These are phyloP conservation scores for Cercospora zeina DNA, from an alignment of 2,329 filamentous ascomycete genomes.

Conservation along the genomic window DNA sequence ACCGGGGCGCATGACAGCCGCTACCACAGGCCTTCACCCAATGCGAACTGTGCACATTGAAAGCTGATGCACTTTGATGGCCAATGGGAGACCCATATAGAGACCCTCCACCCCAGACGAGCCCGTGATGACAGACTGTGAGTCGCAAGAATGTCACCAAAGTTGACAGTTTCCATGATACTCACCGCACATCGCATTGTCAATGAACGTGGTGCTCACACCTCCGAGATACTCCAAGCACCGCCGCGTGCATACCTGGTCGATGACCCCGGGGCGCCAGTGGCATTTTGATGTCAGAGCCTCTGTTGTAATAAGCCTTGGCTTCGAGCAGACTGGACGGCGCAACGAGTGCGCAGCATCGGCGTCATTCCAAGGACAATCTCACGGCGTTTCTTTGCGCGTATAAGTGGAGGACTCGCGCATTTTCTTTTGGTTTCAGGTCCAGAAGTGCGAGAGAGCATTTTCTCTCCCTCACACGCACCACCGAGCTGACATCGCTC, in stretches of 20 bases:
- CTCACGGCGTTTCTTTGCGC: not conserved
- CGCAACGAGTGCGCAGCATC: not conserved
- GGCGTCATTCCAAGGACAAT: not conserved
- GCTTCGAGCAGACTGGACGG: slow-evolving; percentile 5
- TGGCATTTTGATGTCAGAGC: not conserved
- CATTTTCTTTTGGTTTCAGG: not conserved
- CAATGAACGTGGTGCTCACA: not conserved
- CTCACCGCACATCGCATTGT: not conserved
- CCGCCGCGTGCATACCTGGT: not conserved
- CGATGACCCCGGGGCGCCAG: slow-evolving; percentile 2
- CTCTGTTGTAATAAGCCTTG: slow-evolving; percentile 9
- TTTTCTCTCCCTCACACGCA: not conserved
- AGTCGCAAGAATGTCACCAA: not conserved
- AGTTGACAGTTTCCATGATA: not conserved
- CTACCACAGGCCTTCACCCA: not conserved
- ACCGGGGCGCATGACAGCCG: not conserved
- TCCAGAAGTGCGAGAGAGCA: not conserved
- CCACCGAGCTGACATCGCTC: not conserved
- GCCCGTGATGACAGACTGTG: not conserved
- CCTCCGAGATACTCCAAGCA: not conserved
- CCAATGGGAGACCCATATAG: not conserved
- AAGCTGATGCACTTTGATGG: not conserved
- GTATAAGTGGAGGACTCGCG: slow-evolving; percentile 10
- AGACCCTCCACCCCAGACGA: not conserved
- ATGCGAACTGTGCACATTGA: not conserved